Base-by-base conservation (phyloP, 768 basidiomycete genomes). In the Boletales sp. region DNA sequence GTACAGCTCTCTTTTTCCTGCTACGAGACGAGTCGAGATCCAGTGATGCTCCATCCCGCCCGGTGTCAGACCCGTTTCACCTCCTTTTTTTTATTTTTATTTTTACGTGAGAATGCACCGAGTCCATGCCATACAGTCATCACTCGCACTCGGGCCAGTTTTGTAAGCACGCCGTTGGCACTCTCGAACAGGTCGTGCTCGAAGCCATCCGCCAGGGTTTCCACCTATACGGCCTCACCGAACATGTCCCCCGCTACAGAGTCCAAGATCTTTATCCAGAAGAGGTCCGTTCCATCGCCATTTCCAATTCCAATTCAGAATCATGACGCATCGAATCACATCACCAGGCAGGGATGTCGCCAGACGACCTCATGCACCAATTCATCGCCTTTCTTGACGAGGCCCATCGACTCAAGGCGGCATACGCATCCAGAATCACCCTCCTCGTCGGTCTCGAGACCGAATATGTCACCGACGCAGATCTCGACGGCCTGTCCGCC, bases 121-220 rank as follows among this genome's bases (percentile, higher is more conserved):
- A n/a, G 49, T 47, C 21, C 8, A 82, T 82, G 81, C 85, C 84
- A 51, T 72, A 81, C 60, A 88, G 85, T 62, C 90, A 91, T 64
- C 92, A 94, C 68, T 92, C 89, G 17, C 93, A 97, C 62, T 95
- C 91, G 1, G 93, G 94, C 29, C 86, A 94, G 61, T 95, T 94
- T 71, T 95, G 94, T 74, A 85, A 82, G 55, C 94, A 97, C 63
- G 95, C 92, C 3, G 73, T 75, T 12, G 93, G 93, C 8, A 72
- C 75, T 1, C 75, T 99, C 35, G 86, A 94, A 59, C 82, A 90
- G 5, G 86, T 94, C 14, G 87, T 97, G 4, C 63, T 74, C 15
- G 86, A 87, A 57, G 94, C 95, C 32, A 86, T 95, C 49, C 65
- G 71, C 8, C 80, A 87, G 65, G 80, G 84, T 0, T 98, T 98